Evolutionary conservation across 257 asterid species (phyloP).

Genomic region (Misopates orontium): DNA sequence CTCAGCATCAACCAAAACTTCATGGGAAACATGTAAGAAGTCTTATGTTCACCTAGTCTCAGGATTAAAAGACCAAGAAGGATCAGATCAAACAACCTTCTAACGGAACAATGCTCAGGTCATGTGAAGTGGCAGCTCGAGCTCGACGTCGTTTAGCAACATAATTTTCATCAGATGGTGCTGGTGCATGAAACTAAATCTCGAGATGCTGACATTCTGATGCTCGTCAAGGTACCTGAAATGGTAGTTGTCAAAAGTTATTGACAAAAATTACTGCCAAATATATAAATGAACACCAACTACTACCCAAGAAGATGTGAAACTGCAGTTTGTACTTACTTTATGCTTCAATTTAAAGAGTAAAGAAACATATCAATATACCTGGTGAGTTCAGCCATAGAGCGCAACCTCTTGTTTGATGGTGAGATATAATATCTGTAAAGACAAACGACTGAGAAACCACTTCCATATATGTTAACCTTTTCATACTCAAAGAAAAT

Average conservation of each 20-base stretch:
- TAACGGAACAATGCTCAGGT: constrained; percentile 19
- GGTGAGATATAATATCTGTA: constrained; percentile 28
- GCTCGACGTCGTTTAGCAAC: constrained; percentile 49
- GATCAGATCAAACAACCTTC: constrained; percentile 27
- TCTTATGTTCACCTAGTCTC: neutral
- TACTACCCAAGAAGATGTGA: no score
- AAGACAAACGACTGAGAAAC: neutral
- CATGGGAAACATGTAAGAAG: neutral
- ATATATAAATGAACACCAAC: no score
- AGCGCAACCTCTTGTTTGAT: constrained; percentile 21
- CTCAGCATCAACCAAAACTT: neutral
- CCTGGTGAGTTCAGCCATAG: constrained; percentile 23
- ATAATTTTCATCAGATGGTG: constrained; percentile 59
- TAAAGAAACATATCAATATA: no score
- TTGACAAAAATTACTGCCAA: neutral
- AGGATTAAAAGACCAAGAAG: neutral
- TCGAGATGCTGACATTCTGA: constrained; percentile 45
- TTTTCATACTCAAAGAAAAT: neutral
- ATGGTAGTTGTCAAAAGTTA: neutral
- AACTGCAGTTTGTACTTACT: no score
- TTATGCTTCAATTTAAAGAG: no score
- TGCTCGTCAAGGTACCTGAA: constrained; percentile 57
- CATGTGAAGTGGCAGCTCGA: constrained; percentile 20
- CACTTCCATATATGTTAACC: no score
- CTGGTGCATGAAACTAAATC: constrained; percentile 68